A percentile compares a stretch with the other conserved stretches of the same genome.
Conservation (phyloP, 305 asterid genomes). For the Caryopteris hybrid region DNA sequence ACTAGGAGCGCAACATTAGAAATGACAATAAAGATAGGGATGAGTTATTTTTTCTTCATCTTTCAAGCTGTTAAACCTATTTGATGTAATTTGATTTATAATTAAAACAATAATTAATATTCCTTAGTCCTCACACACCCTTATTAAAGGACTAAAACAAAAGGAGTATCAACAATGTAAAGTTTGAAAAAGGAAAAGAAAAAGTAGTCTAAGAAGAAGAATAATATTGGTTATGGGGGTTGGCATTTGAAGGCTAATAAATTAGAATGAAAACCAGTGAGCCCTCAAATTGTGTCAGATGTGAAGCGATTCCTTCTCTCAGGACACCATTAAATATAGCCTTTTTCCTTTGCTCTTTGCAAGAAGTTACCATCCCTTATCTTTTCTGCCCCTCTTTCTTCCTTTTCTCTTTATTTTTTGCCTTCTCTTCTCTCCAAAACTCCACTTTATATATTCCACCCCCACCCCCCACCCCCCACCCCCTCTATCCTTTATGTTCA, state of each 20-base stretch:
- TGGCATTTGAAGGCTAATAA: conserved; percentile 23
- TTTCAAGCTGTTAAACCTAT: not conserved
- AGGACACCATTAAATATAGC: conserved; percentile 41
- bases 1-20: too few relatives aligned
- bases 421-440: conserved; percentile 54
- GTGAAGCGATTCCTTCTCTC: conserved; percentile 45
- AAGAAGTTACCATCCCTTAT: conserved; percentile 64
- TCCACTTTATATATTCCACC: conserved; percentile 69
- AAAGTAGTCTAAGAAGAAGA: conserved; percentile 42
- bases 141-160: conserved; percentile 21
- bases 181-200: conserved; percentile 37
- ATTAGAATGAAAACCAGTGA: conserved; percentile 33
- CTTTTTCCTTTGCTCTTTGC: conserved; percentile 69
- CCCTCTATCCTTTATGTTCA: conserved; percentile 49
- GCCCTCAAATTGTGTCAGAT: conserved; percentile 37
- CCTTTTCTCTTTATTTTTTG: conserved; percentile 22
- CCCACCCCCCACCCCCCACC: conserved; percentile 42
- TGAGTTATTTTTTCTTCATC: not conserved
- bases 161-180: conserved; percentile 43
- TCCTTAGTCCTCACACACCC: not conserved
- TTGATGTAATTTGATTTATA: too few relatives aligned
- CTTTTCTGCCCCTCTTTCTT: conserved; percentile 25
- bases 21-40: too few relatives aligned
- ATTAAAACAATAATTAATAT: too few relatives aligned
- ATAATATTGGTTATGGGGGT: conserved; percentile 32